Evolutionary conservation across 75 land plant genomes (phyloP).

Genomic region (Cupressus sempervirens): DNA sequence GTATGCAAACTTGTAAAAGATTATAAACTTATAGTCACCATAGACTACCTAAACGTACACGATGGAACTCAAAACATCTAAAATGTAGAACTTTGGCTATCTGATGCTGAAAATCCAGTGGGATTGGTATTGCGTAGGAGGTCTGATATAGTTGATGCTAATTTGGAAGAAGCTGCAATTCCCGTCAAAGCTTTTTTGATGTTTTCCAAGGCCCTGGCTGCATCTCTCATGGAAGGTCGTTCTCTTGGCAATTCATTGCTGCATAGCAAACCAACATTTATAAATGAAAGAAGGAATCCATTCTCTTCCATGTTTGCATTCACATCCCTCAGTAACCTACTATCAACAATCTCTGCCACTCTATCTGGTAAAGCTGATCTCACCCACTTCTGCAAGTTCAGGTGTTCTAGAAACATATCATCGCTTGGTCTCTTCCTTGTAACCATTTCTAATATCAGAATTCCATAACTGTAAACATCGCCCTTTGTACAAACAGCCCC

Average conservation of each 20-base stretch:
- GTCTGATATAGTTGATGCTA: neutral
- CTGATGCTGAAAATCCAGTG: neutral
- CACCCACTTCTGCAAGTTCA: neutral
- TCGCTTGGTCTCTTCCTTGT: neutral
- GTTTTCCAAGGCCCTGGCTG: neutral
- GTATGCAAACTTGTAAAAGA: neutral
- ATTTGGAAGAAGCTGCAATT: neutral
- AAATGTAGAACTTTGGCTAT: neutral
- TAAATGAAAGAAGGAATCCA: neutral
- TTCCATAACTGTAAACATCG: constrained; percentile 8
- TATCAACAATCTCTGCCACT: neutral
- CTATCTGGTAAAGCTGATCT: neutral
- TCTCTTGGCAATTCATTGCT: neutral
- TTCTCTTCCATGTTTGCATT: neutral
- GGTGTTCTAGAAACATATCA: neutral
- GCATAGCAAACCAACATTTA: neutral
- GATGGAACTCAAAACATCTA: neutral
- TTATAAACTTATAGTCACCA: too few relatives aligned
- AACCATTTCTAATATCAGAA: constrained; percentile 8
- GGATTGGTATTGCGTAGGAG: neutral
- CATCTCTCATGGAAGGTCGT: neutral
- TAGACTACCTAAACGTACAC: neutral
- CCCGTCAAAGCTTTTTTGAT: neutral
- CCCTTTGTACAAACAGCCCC: neutral
- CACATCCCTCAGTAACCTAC: neutral